Percentiles rank a stretch among this genome's conserved stretches.
Conservation (phyloP, 2,329 filamentous ascomycete genomes). For the Diaporthe australafricana region DNA sequence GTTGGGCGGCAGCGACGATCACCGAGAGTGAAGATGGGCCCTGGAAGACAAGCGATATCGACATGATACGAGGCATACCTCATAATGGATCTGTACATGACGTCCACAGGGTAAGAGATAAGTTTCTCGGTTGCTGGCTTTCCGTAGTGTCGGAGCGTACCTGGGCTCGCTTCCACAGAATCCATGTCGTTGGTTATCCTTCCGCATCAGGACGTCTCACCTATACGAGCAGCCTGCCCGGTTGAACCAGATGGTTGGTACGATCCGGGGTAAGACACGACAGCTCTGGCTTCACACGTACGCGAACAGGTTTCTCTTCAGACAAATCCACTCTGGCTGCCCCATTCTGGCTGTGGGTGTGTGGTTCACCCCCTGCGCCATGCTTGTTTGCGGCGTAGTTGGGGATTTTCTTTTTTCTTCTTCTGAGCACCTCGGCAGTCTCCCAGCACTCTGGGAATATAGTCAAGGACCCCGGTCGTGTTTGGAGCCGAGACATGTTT, state of each 20-base stretch:
- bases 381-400: background rate
- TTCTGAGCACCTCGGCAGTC: background rate
- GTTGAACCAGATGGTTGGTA: slow-evolving; percentile 16
- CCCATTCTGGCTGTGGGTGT: slow-evolving; percentile 1
- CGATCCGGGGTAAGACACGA: slow-evolving; percentile 25
- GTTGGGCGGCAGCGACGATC: background rate
- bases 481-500: background rate
- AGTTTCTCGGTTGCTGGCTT: slow-evolving; percentile 20
- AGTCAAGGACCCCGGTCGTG: background rate
- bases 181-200: background rate
- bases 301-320: slow-evolving; percentile 17
- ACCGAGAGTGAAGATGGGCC: slow-evolving; percentile 17
- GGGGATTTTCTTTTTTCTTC: background rate
- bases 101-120: slow-evolving; percentile 5
- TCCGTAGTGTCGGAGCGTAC: slow-evolving; percentile 10
- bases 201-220: slow-evolving; percentile 23
- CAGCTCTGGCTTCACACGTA: background rate
- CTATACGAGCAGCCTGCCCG: slow-evolving; percentile 17
- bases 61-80: slow-evolving; percentile 9
- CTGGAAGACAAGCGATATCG: background rate
- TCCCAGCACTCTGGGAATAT: slow-evolving; percentile 11
- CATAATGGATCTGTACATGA: background rate
- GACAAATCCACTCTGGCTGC: slow-evolving; percentile 11
- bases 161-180: slow-evolving; percentile 13
- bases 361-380: slow-evolving; percentile 19